phyloP scores from a whole-genome alignment of 441 rosid species.

The Syzygium syzygioides region DNA sequence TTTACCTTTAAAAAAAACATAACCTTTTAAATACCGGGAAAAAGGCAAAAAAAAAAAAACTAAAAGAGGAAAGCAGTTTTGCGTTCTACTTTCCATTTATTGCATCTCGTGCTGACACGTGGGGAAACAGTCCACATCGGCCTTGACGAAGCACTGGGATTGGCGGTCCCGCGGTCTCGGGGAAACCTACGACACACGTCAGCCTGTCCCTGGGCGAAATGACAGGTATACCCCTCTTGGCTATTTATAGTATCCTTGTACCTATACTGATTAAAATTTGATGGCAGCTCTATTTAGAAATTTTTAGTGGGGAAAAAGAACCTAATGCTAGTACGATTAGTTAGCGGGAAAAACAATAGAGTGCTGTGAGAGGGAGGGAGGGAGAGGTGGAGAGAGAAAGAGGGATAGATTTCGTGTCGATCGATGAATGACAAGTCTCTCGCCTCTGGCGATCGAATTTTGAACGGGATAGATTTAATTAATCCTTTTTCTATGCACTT shows the following conservation, averaged over 20 bases:
- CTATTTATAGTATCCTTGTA: neutral
- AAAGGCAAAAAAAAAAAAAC: neutral
- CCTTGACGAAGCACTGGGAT: neutral
- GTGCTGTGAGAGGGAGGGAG: neutral
- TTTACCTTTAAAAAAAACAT: neutral
- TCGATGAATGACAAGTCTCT: neutral
- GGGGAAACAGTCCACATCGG: neutral
- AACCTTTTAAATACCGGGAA: conserved; percentile 19
- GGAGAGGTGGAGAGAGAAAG: neutral
- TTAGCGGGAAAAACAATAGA: neutral
- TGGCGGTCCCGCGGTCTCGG: neutral
- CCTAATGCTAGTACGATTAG: neutral
- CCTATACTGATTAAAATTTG: neutral
- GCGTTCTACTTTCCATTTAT: neutral
- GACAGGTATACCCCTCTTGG: neutral
- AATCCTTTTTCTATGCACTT: neutral
- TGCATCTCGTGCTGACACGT: neutral
- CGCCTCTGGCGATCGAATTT: neutral
- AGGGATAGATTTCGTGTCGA: neutral
- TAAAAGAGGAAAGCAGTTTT: neutral
- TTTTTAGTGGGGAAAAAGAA: neutral
- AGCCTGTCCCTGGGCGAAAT: neutral
- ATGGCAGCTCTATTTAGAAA: neutral
- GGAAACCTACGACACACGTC: neutral
- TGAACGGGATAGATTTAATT: neutral